Percentiles rank a stretch among this genome's conserved stretches.
Conservation (phyloP, 1,139 yeast genomes). For the Debaryomyces coudertii region DNA sequence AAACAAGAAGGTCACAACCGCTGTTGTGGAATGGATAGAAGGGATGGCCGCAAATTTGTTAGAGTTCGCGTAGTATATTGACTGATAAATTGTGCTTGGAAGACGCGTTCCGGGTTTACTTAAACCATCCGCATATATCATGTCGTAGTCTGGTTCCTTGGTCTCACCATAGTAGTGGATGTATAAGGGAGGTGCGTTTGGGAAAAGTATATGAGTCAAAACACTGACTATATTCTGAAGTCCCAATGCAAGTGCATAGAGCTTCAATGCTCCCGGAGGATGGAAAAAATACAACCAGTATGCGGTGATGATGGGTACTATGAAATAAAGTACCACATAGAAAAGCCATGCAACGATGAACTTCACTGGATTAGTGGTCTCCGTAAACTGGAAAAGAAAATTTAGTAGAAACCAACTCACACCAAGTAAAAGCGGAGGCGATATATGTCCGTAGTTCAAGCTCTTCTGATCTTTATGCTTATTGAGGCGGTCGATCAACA, state of each 20-base stretch:
- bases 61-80: slow-evolving; percentile 21
- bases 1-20: slow-evolving; percentile 19
- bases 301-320: slow-evolving; percentile 17
- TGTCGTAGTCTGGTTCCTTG: slow-evolving; percentile 18
- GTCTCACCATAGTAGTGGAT: slow-evolving; percentile 20
- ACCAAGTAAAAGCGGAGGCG: slow-evolving; percentile 18
- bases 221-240: slow-evolving; percentile 17
- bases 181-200: slow-evolving; percentile 23
- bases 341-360: slow-evolving; percentile 19
- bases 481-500: slow-evolving; percentile 1
- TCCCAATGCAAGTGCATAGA: slow-evolving; percentile 18
- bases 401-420: slow-evolving; percentile 18
- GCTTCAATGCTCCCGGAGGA: slow-evolving; percentile 19
- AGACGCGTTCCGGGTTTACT: slow-evolving; percentile 17
- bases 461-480: slow-evolving; percentile 6
- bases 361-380: slow-evolving; percentile 13
- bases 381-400: slow-evolving; percentile 13
- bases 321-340: slow-evolving; percentile 19
- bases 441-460: slow-evolving; percentile 15
- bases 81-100: slow-evolving; percentile 11
- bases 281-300: slow-evolving; percentile 21
- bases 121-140: slow-evolving; percentile 23
- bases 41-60: slow-evolving; percentile 22
- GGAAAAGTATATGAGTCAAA: slow-evolving; percentile 18
- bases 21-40: slow-evolving; percentile 20